Base-by-base conservation (phyloP, 345 rosid species). In the Schrenkiella parvula region DNA sequence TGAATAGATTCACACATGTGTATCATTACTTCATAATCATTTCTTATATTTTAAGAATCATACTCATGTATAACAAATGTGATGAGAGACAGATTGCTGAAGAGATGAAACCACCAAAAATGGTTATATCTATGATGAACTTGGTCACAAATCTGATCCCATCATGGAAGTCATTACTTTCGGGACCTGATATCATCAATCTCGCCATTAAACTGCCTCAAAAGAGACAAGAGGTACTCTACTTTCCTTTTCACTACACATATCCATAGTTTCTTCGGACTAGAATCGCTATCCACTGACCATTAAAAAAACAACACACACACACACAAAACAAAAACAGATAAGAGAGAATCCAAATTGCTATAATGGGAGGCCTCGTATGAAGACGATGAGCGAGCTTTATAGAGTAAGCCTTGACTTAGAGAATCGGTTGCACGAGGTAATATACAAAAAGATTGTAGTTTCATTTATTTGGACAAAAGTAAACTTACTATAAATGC, bases 351-450 rank as follows among this genome's bases (percentile, higher is more conserved):
- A 92, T 63, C 77, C 78, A 38, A 80, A 83, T 38, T 92, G 98
- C 87, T 90, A 92, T 76, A 71, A 86, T 14, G 98, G 97, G 4
- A 63, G 86, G 15, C 86, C 85, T 59, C 93, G 89, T 26, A 67
- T 90, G 81, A 92, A 88, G 77, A 87, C 98, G 8, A 90, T 83
- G 66, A 46, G 81, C 18, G 91, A 93, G 51, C 84, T 84, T 59
- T 63, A 69, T 22, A 82, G 84, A 50, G 38, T 79, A 44, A 80
- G 87, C 72, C 3, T 80, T 60, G 88, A 87, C 4, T 44, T 92
- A n/a, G 96, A 87, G 80, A 19, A 78, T 50, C 81, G 87, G 23
- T 82, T 87, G 15, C n/a, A 64, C 3, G 87, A 88, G 89, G 96
- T 91, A 54, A 22, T 25, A 15, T 37, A 10, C n/a, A n/a, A n/a